Conservation (phyloP, 208 protist species). For the Wallacemonas sp. region DNA sequence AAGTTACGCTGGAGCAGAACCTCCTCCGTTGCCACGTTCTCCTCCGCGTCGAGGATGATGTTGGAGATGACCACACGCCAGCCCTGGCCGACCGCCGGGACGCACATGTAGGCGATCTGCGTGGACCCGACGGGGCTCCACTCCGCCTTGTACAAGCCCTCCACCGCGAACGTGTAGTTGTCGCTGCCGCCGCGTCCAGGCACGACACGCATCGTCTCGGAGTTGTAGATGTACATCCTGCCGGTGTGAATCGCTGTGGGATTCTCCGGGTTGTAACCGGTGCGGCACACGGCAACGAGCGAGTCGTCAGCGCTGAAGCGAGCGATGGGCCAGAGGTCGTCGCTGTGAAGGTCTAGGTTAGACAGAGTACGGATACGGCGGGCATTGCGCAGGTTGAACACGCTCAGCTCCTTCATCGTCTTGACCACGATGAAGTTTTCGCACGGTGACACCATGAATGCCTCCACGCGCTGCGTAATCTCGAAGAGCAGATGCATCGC, state of each 20-base stretch:
- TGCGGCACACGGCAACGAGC: slow-evolving; percentile 78
- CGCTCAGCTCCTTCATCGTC: slow-evolving; percentile 74
- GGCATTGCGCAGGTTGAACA: slow-evolving; percentile 76
- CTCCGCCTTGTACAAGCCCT: slow-evolving; percentile 79
- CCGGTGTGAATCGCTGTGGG: slow-evolving; percentile 32
- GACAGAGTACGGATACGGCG: slow-evolving; percentile 82
- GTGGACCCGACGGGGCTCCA: slow-evolving; percentile 80
- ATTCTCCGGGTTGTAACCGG: slow-evolving; percentile 38
- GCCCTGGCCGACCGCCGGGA: slow-evolving; percentile 53
- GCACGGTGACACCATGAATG: slow-evolving; percentile 82
- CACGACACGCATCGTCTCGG: slow-evolving; percentile 71
- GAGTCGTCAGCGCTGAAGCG: slow-evolving; percentile 88
- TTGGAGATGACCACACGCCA: slow-evolving; percentile 81
- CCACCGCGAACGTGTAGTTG: slow-evolving; percentile 63
- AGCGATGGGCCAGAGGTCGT: slow-evolving; percentile 82
- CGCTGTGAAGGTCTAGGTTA: slow-evolving; percentile 74
- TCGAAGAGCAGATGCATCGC: slow-evolving; percentile 84
- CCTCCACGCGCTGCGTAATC: slow-evolving; percentile 68
- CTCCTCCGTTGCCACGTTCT: slow-evolving; percentile 62
- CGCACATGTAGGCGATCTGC: slow-evolving; percentile 76
- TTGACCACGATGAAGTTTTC: slow-evolving; percentile 90
- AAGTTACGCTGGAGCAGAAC: slow-evolving; percentile 82
- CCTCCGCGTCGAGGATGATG: slow-evolving; percentile 66
- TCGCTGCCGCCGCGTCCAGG: slow-evolving; percentile 39
- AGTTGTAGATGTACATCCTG: slow-evolving; percentile 76